Percentiles rank a stretch among this genome's conserved stretches.
Evolutionary conservation across 768 basidiomycete species (phyloP).

Genomic region (Podaxis sp.): DNA sequence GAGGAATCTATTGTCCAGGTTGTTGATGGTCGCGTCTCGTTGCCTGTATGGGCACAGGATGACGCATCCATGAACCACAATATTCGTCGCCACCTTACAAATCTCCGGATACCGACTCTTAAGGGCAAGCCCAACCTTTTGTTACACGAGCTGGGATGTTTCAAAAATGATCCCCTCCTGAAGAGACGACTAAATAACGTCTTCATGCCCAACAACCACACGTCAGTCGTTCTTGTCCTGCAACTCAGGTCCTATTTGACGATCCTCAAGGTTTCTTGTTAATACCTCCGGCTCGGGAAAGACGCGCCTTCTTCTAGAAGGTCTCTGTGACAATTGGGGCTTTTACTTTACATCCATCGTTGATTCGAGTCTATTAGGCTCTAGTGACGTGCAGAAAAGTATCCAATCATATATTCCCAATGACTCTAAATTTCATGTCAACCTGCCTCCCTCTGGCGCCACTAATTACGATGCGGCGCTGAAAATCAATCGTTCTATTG

Average conservation of each 20-base stretch:
- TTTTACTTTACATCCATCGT: constrained; percentile 47
- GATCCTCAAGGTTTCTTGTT: constrained; percentile 36
- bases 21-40: constrained; percentile 30
- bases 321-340: constrained; percentile 45
- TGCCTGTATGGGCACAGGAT: constrained; percentile 33
- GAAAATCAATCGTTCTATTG: constrained; percentile 37
- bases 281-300: constrained; percentile 51
- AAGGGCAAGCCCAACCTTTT: constrained; percentile 42
- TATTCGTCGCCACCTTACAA: constrained; percentile 27
- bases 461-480: constrained; percentile 31
- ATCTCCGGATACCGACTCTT: constrained; percentile 33
- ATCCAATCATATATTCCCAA: constrained; percentile 38
- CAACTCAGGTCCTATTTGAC: neutral
- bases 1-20: constrained; percentile 31
- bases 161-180: constrained; percentile 30
- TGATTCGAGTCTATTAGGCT: constrained; percentile 44
- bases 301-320: constrained; percentile 43
- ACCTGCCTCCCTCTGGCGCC: constrained; percentile 32
- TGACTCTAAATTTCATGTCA: constrained; percentile 29
- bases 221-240: constrained; percentile 27
- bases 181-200: constrained; percentile 37
- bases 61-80: constrained; percentile 21
- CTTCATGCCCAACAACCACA: constrained; percentile 44
- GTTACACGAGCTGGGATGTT: constrained; percentile 42
- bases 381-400: constrained; percentile 41